Conservation (phyloP, 129 eudicot species). For the Arctium minus region DNA sequence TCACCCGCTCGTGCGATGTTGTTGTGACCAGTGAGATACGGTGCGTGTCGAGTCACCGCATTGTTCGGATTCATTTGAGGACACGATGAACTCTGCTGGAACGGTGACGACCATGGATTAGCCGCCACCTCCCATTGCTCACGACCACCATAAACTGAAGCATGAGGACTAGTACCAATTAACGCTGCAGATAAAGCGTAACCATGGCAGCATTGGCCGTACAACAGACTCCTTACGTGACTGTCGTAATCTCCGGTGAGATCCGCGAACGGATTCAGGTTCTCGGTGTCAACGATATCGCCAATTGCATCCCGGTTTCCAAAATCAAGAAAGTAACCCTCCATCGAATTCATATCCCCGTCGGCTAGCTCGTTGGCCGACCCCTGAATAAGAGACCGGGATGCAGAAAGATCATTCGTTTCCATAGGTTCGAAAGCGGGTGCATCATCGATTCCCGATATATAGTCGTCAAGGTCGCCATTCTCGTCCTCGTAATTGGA, state of each 20-base stretch:
- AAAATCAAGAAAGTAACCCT: slow-evolving; percentile 22
- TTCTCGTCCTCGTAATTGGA: slow-evolving; percentile 27
- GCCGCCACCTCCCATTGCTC: slow-evolving; percentile 33
- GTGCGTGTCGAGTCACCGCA: slow-evolving; percentile 7
- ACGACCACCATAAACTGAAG: slow-evolving; percentile 11
- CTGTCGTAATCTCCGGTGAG: slow-evolving; percentile 72
- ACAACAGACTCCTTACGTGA: slow-evolving; percentile 50
- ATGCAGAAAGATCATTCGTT: slow-evolving; percentile 11
- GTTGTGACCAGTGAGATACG: not conserved
- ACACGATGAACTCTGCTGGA: slow-evolving; percentile 3
- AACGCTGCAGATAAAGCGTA: slow-evolving; percentile 10
- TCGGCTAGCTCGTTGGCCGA: slow-evolving; percentile 7
- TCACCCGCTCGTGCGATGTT: not conserved
- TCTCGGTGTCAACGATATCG: slow-evolving; percentile 34
- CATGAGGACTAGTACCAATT: not conserved
- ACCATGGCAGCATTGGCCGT: slow-evolving; percentile 47
- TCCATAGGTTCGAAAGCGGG: not conserved
- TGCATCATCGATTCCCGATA: slow-evolving; percentile 9
- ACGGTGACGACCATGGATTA: slow-evolving; percentile 22
- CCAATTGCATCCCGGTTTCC: slow-evolving; percentile 20
- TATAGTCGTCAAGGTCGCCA: slow-evolving; percentile 27
- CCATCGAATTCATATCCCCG: slow-evolving; percentile 13
- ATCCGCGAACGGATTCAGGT: slow-evolving; percentile 43
- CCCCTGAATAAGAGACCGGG: not conserved
- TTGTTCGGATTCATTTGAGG: slow-evolving; percentile 18